phyloP scores from a whole-genome alignment of 352 stramenopile species.

The Globisporangium nunn region DNA sequence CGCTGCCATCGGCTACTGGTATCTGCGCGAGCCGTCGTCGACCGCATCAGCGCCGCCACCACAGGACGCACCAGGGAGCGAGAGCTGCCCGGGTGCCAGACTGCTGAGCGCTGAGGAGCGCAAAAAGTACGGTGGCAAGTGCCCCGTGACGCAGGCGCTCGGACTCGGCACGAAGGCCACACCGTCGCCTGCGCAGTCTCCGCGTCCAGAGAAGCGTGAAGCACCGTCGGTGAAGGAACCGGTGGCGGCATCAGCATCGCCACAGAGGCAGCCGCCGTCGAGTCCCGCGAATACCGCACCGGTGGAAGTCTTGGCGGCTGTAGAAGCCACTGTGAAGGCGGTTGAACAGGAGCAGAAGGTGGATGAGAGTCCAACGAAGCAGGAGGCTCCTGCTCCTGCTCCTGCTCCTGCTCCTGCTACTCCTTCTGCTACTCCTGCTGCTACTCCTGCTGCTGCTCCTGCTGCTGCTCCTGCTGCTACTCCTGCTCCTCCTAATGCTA shows the following conservation, averaged over 20 bases:
- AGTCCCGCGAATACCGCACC: slow-evolving; percentile 5
- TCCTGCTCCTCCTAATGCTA: not conserved
- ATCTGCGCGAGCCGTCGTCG: slow-evolving; percentile 22
- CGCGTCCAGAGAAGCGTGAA: not conserved
- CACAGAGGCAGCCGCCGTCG: slow-evolving; percentile 2
- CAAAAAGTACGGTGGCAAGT: slow-evolving; percentile 32
- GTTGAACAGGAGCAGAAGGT: not conserved
- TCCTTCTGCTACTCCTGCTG: no score
- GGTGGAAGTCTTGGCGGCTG: not conserved
- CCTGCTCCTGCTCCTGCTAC: no score
- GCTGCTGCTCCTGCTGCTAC: not conserved
- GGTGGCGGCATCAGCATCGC: not conserved
- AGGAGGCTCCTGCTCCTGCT: slow-evolving; percentile 1
- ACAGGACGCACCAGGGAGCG: not conserved
- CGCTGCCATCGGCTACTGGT: slow-evolving; percentile 48
- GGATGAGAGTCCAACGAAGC: slow-evolving; percentile 4
- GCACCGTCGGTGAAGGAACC: slow-evolving; percentile 12
- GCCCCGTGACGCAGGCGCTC: slow-evolving; percentile 31
- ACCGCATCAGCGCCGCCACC: not conserved
- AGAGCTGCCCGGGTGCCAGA: slow-evolving; percentile 20
- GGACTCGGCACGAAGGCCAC: slow-evolving; percentile 2
- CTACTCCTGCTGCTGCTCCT: no score
- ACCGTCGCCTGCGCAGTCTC: not conserved
- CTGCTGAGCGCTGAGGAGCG: slow-evolving; percentile 23
- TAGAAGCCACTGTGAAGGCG: not conserved